These are phyloP conservation scores for Dispira parvispora DNA, from an alignment of 192 early-diverging fungal genomes.

Conservation along the genomic window DNA sequence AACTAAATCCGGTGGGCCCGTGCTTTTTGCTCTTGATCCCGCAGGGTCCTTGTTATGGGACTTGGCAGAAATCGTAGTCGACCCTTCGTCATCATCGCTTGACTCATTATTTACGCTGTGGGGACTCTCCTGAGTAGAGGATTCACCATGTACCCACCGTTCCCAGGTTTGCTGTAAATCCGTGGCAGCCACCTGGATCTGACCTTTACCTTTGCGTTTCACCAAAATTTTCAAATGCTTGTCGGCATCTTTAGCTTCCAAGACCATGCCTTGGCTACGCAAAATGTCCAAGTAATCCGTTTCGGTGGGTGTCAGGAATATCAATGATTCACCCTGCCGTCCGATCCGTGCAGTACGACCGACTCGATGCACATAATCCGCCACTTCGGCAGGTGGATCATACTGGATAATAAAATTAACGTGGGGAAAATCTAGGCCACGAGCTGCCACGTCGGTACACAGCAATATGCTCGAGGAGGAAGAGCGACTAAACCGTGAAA, in stretches of 20 bases:
- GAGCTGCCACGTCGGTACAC: slow-evolving; percentile 93
- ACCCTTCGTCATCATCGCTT: no score
- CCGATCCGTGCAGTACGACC: slow-evolving; percentile 95
- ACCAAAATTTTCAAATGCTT: slow-evolving; percentile 18
- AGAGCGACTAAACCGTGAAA: slow-evolving; percentile 44
- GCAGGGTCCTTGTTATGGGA: not conserved
- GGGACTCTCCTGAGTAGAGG: not conserved
- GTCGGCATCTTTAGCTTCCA: slow-evolving; percentile 43
- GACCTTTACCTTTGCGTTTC: not conserved
- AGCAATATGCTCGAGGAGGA: slow-evolving; percentile 56
- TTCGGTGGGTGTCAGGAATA: slow-evolving; percentile 87
- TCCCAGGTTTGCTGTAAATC: slow-evolving; percentile 33
- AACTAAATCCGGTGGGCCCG: not conserved
- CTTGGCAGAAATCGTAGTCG: not conserved
- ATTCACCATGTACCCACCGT: slow-evolving; percentile 1
- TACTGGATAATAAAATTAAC: slow-evolving; percentile 87
- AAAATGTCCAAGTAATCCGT: slow-evolving; percentile 50
- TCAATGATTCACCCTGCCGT: slow-evolving; percentile 61
- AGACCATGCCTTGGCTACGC: slow-evolving; percentile 39
- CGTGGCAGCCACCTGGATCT: slow-evolving; percentile 27
- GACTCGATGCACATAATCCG: slow-evolving; percentile 93
- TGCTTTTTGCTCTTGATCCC: not conserved
- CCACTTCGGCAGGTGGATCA: slow-evolving; percentile 85
- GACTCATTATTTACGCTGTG: not conserved
- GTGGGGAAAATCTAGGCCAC: slow-evolving; percentile 93